Conservation (phyloP, 1,284 basidiomycete genomes). For the Lignosus rhinocerotis region DNA sequence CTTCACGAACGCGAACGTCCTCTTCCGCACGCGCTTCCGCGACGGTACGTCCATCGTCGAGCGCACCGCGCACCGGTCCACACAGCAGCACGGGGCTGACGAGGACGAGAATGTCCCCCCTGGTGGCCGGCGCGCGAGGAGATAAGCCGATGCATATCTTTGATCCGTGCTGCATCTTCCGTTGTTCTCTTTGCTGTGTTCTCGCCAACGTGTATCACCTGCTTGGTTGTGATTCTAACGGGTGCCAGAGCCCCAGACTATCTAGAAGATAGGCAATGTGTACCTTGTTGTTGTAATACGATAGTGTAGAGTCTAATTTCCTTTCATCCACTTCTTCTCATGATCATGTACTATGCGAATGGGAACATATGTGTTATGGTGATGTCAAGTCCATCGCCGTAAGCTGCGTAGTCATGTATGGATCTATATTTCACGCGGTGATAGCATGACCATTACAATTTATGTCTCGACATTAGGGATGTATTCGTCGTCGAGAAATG, state of each 20-base stretch:
- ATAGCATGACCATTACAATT: too few species aligned
- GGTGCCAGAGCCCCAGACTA: background rate
- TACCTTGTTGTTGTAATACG: background rate
- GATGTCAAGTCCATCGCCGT: too few species aligned
- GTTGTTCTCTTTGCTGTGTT: background rate
- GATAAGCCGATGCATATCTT: background rate
- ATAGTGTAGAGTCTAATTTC: background rate
- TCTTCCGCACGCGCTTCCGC: slow-evolving; percentile 91
- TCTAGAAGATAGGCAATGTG: background rate
- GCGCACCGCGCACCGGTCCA: slow-evolving; percentile 65
- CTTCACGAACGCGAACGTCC: slow-evolving; percentile 97
- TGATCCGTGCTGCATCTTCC: background rate
- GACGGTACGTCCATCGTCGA: slow-evolving; percentile 94
- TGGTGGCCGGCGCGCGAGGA: slow-evolving; percentile 3
- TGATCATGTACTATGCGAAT: too few species aligned
- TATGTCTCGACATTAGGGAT: too few species aligned
- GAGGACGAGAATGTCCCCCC: slow-evolving; percentile 21
- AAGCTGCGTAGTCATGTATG: too few species aligned
- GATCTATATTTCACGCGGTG: too few species aligned
- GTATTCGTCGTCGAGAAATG: too few species aligned
- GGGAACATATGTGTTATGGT: too few species aligned
- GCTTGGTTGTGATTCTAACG: too few species aligned
- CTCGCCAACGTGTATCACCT: background rate
- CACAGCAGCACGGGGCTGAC: slow-evolving; percentile 27
- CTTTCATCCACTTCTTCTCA: too few species aligned